Percentiles rank a stretch among this genome's conserved stretches.
These are phyloP conservation scores for Fusarium tuaranense DNA, from an alignment of 2,329 filamentous ascomycete genomes.

Conservation along the genomic window DNA sequence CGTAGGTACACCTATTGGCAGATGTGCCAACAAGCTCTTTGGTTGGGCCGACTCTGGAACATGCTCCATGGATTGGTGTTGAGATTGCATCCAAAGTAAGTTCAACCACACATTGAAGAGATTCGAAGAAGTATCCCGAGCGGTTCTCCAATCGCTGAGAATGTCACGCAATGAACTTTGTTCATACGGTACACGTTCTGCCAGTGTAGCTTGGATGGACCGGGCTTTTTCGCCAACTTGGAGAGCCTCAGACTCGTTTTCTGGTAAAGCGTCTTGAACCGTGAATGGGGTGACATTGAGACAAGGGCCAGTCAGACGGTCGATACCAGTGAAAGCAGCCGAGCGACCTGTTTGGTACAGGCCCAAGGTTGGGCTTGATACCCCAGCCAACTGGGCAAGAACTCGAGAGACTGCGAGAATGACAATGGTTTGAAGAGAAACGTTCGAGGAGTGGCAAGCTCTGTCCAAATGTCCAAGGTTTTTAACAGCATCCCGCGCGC, in stretches of 20 bases:
- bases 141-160: not conserved
- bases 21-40: not conserved
- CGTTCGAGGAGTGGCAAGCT: not conserved
- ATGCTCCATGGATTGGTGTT: not conserved
- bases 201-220: not conserved
- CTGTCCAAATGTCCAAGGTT: not conserved
- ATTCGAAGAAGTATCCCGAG: not conserved
- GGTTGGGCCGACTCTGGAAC: not conserved
- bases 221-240: not conserved
- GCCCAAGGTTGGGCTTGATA: not conserved
- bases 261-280: not conserved
- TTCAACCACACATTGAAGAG: slow-evolving; percentile 2
- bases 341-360: slow-evolving; percentile 1
- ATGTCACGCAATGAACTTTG: slow-evolving; percentile 3
- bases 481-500: not conserved
- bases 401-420: slow-evolving; percentile 1
- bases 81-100: not conserved
- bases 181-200: slow-evolving; percentile 2
- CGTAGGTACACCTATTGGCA: not conserved
- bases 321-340: not conserved
- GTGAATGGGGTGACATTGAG: slow-evolving; percentile 3
- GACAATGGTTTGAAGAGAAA: slow-evolving; percentile 1
- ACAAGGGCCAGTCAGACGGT: not conserved
- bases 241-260: not conserved
- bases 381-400: not conserved